A percentile compares a stretch with the other conserved stretches of the same genome.
phyloP scores from a whole-genome alignment of 345 rosid species.

The Acer saccharum region DNA sequence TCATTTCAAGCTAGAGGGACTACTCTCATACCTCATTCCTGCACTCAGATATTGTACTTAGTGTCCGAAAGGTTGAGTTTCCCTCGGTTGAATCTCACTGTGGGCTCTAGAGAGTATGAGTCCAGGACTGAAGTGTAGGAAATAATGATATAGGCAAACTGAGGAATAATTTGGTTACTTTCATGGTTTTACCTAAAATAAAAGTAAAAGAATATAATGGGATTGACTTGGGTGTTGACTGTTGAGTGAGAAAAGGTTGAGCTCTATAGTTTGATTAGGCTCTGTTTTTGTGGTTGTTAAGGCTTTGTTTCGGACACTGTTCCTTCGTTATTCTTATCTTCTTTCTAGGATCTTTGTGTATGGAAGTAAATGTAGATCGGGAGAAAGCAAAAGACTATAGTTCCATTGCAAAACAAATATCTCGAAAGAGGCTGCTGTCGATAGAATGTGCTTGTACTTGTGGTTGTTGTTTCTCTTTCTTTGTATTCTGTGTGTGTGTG shows the following conservation, averaged over 20 bases:
- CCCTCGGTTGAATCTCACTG: no score
- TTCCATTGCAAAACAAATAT: not conserved
- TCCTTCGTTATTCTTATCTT: no score
- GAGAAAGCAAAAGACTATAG: not conserved
- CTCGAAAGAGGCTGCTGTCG: not conserved
- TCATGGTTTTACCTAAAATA: not conserved
- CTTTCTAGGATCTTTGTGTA: not conserved
- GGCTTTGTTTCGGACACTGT: not conserved
- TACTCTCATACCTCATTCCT: not conserved
- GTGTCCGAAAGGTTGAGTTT: no score
- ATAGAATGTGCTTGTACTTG: not conserved
- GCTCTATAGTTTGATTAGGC: not conserved
- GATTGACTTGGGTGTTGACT: not conserved
- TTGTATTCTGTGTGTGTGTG: not conserved
- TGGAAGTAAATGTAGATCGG: not conserved
- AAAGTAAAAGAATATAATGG: not conserved
- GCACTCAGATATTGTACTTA: not conserved
- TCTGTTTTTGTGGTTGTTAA: not conserved
- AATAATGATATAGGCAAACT: not conserved
- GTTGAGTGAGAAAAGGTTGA: not conserved
- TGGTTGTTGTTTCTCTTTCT: not conserved
- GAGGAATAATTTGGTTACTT: not conserved
- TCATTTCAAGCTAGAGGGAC: not conserved
- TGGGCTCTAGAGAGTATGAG: no score
- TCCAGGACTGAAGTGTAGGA: not conserved